Evolutionary conservation across 768 basidiomycete genomes (phyloP).

Genomic region (Tricholoma sp.): DNA sequence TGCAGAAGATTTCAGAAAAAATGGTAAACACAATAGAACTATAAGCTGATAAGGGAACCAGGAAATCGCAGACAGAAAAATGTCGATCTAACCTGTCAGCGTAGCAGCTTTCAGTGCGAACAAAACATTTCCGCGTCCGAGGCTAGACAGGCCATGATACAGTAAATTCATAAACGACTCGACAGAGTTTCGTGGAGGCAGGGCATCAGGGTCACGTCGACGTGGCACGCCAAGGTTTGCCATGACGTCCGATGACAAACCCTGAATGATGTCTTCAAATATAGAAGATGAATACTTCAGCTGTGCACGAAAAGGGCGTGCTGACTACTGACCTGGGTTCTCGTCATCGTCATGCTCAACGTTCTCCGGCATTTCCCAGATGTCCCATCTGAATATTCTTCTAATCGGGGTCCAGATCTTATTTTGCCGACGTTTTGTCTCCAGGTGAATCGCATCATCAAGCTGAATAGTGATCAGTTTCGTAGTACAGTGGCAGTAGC

Average conservation of each 20-base stretch:
- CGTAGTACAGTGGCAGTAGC: too few relatives aligned
- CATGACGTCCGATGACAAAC: slow-evolving; percentile 34
- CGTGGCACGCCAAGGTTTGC: slow-evolving; percentile 53
- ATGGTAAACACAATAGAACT: slow-evolving; percentile 59
- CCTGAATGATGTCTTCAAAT: slow-evolving; percentile 46
- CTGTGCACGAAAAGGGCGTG: background rate
- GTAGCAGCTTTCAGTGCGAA: slow-evolving; percentile 70
- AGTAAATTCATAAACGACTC: slow-evolving; percentile 45
- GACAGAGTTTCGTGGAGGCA: slow-evolving; percentile 59
- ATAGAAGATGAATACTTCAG: background rate
- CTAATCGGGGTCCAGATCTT: slow-evolving; percentile 56
- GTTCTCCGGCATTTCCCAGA: slow-evolving; percentile 41
- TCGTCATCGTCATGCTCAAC: slow-evolving; percentile 56
- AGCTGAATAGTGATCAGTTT: slow-evolving; percentile 35
- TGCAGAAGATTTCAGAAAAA: slow-evolving; percentile 49
- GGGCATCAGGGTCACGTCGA: slow-evolving; percentile 66
- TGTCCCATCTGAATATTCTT: slow-evolving; percentile 36
- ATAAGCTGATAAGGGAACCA: background rate
- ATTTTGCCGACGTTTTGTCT: slow-evolving; percentile 36
- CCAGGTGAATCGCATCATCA: slow-evolving; percentile 50
- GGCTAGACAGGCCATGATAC: slow-evolving; percentile 32
- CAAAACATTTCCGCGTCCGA: slow-evolving; percentile 55
- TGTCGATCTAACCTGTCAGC: slow-evolving; percentile 42
- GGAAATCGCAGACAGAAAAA: too few relatives aligned
- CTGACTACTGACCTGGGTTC: slow-evolving; percentile 50